phyloP scores from a whole-genome alignment of 345 rosid genomes.

The Ceriops zippeliana region DNA sequence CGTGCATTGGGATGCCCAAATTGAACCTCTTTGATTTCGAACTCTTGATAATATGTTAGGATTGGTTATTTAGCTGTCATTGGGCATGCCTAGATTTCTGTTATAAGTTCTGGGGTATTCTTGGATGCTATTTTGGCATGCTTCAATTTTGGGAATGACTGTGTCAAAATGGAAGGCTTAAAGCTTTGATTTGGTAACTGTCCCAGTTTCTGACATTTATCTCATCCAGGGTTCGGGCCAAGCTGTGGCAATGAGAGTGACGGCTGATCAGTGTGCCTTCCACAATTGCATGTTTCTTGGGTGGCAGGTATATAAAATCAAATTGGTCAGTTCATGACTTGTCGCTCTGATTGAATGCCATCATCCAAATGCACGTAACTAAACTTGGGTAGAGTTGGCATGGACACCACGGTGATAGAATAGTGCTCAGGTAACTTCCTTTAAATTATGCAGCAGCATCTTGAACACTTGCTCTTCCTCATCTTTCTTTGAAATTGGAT shows the following conservation, averaged over 20 bases:
- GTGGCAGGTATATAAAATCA: conserved; percentile 67
- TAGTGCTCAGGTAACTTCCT: no score
- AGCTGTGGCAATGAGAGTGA: conserved; percentile 89
- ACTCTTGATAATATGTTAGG: not conserved
- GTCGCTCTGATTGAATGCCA: not conserved
- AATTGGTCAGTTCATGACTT: not conserved
- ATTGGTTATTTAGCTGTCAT: not conserved
- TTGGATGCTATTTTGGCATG: not conserved
- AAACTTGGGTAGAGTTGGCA: no score
- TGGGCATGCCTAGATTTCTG: not conserved
- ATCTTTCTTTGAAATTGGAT: no score
- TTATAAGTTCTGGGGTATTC: not conserved
- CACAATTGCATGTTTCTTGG: conserved; percentile 93
- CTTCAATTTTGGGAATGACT: not conserved
- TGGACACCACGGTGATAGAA: no score
- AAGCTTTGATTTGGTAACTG: not conserved
- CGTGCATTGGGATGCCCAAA: no score
- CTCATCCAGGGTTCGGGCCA: conserved; percentile 81
- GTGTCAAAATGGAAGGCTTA: not conserved
- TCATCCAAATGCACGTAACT: no score
- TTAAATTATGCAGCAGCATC: no score
- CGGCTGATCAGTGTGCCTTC: conserved; percentile 93
- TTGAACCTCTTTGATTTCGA: not conserved
- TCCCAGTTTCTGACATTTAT: conserved; percentile 5
- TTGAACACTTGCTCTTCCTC: no score